Conservation (phyloP, 805 yeast species). For the Teunomyces kruisii region DNA sequence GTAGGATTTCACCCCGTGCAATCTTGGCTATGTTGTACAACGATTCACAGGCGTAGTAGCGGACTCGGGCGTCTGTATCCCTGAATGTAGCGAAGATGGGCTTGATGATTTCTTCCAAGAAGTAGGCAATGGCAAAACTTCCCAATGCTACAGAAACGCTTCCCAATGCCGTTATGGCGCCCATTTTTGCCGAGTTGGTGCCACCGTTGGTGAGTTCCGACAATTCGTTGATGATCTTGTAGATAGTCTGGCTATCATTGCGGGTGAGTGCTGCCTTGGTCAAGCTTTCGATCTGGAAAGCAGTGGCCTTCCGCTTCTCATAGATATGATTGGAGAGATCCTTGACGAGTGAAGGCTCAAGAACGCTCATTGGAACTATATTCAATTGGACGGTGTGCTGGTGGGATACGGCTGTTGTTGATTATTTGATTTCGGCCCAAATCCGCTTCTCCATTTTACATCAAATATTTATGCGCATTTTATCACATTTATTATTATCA, state of each 20-base stretch:
- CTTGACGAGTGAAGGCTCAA: constrained; percentile 38
- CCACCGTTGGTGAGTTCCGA: constrained; percentile 75
- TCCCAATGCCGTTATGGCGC: constrained; percentile 93
- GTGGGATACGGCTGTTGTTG: no score
- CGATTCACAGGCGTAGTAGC: constrained; percentile 96
- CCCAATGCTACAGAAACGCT: constrained; percentile 95
- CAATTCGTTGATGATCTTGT: constrained; percentile 67
- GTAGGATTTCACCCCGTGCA: constrained; percentile 89
- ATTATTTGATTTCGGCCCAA: no score
- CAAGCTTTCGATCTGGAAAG: constrained; percentile 69
- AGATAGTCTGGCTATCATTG: constrained; percentile 60
- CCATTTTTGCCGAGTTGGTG: constrained; percentile 75
- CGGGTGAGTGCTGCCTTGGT: constrained; percentile 67
- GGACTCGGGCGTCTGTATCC: constrained; percentile 94
- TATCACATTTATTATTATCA: not conserved
- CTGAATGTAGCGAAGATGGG: constrained; percentile 95
- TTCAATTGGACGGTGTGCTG: no score
- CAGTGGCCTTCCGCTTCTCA: constrained; percentile 48
- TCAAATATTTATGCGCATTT: not conserved
- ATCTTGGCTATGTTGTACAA: constrained; percentile 94
- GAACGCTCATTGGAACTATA: constrained; percentile 16
- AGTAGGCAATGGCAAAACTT: constrained; percentile 74
- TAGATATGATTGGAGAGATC: constrained; percentile 46
- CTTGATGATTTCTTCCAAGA: constrained; percentile 80
- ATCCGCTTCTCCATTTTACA: no score